Conservation (phyloP, 1,139 yeast species). For the Yamadazyma dendronema region DNA sequence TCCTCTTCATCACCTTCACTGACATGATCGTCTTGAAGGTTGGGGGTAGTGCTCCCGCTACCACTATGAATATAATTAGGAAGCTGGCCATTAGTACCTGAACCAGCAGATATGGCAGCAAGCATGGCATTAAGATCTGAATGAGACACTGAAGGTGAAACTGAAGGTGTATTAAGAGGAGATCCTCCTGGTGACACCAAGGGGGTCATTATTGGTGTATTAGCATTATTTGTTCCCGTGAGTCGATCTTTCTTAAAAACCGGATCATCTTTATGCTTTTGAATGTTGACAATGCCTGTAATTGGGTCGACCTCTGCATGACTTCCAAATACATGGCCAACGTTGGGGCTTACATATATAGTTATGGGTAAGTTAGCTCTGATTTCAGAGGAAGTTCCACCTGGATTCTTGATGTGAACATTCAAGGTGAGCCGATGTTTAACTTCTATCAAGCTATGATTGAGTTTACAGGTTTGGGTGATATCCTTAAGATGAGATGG, state of each 20-base stretch:
- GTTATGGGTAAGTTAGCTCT: slow-evolving; percentile 66
- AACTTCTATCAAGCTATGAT: slow-evolving; percentile 49
- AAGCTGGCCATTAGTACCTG: neutral
- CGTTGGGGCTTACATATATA: slow-evolving; percentile 54
- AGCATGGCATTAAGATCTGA: slow-evolving; percentile 6
- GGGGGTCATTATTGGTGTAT: slow-evolving; percentile 16
- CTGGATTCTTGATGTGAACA: slow-evolving; percentile 55
- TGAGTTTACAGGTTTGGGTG: slow-evolving; percentile 58
- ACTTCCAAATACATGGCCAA: slow-evolving; percentile 50
- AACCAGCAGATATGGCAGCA: slow-evolving; percentile 1
- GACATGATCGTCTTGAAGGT: neutral
- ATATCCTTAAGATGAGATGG: slow-evolving; percentile 52
- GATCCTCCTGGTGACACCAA: slow-evolving; percentile 9
- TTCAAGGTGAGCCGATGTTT: slow-evolving; percentile 60
- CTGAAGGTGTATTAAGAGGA: slow-evolving; percentile 7
- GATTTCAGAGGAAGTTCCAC: slow-evolving; percentile 66
- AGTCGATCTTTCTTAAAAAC: slow-evolving; percentile 30
- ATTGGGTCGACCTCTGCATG: slow-evolving; percentile 49
- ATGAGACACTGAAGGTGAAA: slow-evolving; percentile 10
- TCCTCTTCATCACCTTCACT: slow-evolving; percentile 26
- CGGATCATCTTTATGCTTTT: slow-evolving; percentile 31
- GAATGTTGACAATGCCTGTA: slow-evolving; percentile 45
- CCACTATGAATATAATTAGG: too few species aligned
- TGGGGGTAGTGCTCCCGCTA: neutral
- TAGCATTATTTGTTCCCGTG: slow-evolving; percentile 4